Conservation (phyloP, 495 filamentous ascomycete species). For the Talaromyces nanjingensis region DNA sequence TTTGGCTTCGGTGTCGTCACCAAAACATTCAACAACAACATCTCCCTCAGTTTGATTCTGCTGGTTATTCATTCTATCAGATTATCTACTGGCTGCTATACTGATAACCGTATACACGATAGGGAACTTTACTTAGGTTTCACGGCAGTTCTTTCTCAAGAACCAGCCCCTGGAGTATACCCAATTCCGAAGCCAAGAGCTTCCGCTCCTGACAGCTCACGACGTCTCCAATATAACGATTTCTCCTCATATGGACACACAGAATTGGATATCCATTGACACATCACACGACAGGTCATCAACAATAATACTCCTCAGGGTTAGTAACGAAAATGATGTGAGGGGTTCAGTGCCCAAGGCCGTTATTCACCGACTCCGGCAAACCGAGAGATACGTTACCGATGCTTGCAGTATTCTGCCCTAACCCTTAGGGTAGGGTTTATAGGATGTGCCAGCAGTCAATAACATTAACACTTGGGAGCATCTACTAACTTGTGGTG, state of each 20-base stretch:
- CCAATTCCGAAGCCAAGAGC: not conserved
- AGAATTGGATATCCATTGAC: not conserved
- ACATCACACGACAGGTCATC: not conserved
- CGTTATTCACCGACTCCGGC: not conserved
- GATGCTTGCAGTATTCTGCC: not conserved
- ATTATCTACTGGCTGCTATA: not conserved
- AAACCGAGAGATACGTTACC: not conserved
- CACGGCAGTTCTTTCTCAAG: not conserved
- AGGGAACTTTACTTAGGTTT: not conserved
- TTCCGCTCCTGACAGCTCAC: not conserved
- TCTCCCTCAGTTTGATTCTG: not conserved
- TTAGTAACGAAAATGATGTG: not conserved
- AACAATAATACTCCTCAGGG: not conserved
- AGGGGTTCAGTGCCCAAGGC: not conserved
- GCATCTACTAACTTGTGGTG: no score
- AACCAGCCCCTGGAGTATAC: not conserved
- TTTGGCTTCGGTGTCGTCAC: slow-evolving; percentile 4
- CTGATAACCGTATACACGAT: not conserved
- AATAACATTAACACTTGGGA: not conserved
- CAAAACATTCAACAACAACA: not conserved
- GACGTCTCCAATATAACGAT: not conserved
- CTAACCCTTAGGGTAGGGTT: not conserved
- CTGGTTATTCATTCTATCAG: not conserved
- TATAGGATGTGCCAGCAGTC: not conserved
- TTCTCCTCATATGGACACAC: not conserved